Percentiles rank a stretch among this genome's conserved stretches.
Evolutionary conservation across 106 monocot species (phyloP).

Genomic region (Allium cepa): DNA sequence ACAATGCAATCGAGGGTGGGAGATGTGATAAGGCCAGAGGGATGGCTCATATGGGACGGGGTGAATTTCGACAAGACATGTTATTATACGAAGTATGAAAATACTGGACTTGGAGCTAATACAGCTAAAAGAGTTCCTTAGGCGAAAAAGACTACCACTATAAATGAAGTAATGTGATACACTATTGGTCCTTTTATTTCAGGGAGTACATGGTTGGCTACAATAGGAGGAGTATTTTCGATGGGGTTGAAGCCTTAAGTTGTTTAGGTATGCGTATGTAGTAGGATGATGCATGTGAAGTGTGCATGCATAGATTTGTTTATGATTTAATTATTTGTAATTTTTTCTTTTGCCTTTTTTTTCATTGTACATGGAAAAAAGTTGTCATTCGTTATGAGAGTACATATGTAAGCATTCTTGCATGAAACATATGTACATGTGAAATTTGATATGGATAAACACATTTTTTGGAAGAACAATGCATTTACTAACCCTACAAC

Average conservation of each 20-base stretch:
- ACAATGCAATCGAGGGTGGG: constrained; percentile 25
- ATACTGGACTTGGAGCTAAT: constrained; percentile 10
- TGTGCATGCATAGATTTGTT: no score
- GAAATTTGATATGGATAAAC: no score
- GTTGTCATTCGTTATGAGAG: no score
- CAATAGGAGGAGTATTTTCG: neutral
- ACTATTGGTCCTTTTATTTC: neutral
- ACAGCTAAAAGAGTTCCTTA: constrained; percentile 13
- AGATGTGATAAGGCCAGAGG: constrained; percentile 24
- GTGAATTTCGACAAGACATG: constrained; percentile 3
- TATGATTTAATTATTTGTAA: no score
- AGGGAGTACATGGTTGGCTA: constrained; percentile 2
- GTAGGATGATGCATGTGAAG: no score
- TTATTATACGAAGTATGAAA: constrained; percentile 38
- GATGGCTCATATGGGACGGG: constrained; percentile 20
- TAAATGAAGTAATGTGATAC: constrained; percentile 11
- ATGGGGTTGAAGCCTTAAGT: neutral
- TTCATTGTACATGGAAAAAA: no score
- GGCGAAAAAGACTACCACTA: constrained; percentile 1
- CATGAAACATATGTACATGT: no score
- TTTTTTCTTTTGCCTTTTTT: no score
- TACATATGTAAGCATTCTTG: no score
- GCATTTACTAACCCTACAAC: no score
- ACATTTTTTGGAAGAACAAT: no score
- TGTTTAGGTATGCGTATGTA: neutral